Base-by-base conservation (phyloP, 1,284 basidiomycete genomes). In the Neolentinus lepideus region DNA sequence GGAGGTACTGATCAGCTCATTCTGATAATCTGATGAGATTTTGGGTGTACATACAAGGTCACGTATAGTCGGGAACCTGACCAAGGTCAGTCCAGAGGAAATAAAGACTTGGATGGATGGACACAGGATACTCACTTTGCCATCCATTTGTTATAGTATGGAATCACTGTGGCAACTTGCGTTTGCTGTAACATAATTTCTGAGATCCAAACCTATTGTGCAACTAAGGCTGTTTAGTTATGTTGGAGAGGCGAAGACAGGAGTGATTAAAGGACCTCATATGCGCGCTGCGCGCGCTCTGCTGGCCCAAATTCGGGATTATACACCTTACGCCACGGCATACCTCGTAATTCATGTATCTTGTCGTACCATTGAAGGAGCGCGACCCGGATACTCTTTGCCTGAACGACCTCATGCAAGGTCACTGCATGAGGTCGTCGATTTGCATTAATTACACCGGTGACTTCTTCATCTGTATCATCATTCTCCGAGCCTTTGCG, bases 131-230 rank as follows among this genome's bases (percentile, higher is more conserved):
- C 78, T 56, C 61, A 90, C 88, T 77, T 86, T 61, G 76, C 74
- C 77, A 94, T 90, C 92, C 93, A 95, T 38, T 78, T 78, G 51
- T 84, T 85, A 70, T 91, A 96, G 69, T 94, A 97, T 0, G 88
- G 89, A 60, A 94, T 93, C 12, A 95, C 94, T 0, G 94, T 96
- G 2, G 75, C 80, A 24, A 92, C 89, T 66, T 94, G 94, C 0
- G 96, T 98, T 69, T 99, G 96, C 68, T 99, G 96, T 4, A 98
- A 79, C 96, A 98, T 98, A 60, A 98, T 89, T 69, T 98, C 94
- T 11, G 89, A 92, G 47, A 97, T 77, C 87, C 89, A 92, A 11
- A 92, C 89, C 85, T 92, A 51, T 31, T 51, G 27, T 38, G 31
- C 24, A 6, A 51, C 55, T 55, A 58, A 54, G 16, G 27, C 53